Evolutionary conservation across 1,284 basidiomycete genomes (phyloP), one percentile per base, ranked within the genome.

Genomic region (Rugosomyces carneus): DNA sequence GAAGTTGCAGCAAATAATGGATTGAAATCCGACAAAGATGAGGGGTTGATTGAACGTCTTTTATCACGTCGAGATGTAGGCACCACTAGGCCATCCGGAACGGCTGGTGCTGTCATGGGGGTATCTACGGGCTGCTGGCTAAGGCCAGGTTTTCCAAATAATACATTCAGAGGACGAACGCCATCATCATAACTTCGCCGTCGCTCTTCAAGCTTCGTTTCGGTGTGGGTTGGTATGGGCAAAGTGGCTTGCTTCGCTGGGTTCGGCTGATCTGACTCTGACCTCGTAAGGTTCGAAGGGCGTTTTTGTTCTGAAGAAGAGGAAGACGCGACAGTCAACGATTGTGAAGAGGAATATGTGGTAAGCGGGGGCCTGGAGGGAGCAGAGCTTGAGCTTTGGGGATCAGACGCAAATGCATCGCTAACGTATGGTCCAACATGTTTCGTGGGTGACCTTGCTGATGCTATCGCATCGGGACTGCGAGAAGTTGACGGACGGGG

Each of bases 121-220:
- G 29, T 45, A 42, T 45, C 52, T 37, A 31, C 37, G 50, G 42
- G 37, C 44, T 55, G 50, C 35, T 42, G 48, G 19, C 19, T 36
- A 15, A 47, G 23, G 35, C 50, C 47, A 50, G 56, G 47, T 59
- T 67, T 56, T 24, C 56, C 57, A 29, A 74, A 63, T n/a, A 73
- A 61, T 21, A 70, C 55, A 52, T 78, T 70, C 38, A 77, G 62
- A 5, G 76, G 75, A 19, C 73, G 72, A 16, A 76, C 65, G 35
- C 78, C 73, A 47, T 79, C 78, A 50, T 84, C 81, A 49, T 75
- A 79, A 53, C 78, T 82, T 54, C 73, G 78, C 37, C 77, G 68
- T 32, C 76, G 70, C 61, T 67, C 49, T 64, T 55, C 29, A 48
- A 41, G 49, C 18, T 58, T 57, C 4, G 40, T 37, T 10, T 53